Percentiles rank a stretch among this genome's conserved stretches.
Conservation (phyloP, 2,329 filamentous ascomycete genomes). For the Rhynchosporium graminicola region DNA sequence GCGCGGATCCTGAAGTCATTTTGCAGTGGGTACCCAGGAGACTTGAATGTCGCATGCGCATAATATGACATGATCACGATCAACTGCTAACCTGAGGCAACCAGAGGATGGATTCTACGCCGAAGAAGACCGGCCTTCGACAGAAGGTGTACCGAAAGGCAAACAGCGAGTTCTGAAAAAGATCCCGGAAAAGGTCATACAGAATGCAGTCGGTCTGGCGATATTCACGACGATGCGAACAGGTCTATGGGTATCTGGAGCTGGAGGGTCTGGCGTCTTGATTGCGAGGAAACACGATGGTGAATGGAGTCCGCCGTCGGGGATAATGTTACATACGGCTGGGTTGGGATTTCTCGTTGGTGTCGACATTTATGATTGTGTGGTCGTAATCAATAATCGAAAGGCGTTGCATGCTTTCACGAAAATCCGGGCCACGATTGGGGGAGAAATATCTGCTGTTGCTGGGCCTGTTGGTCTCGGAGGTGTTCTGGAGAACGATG, state of each 20-base stretch:
- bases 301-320: slow-evolving; percentile 87
- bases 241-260: slow-evolving; percentile 87
- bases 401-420: slow-evolving; percentile 84
- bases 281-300: slow-evolving; percentile 83
- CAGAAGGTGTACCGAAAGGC: slow-evolving; percentile 45
- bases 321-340: slow-evolving; percentile 86
- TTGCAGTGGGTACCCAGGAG: slow-evolving; percentile 64
- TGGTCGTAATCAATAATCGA: slow-evolving; percentile 87
- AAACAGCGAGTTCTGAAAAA: slow-evolving; percentile 69
- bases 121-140: slow-evolving; percentile 46
- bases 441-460: slow-evolving; percentile 75
- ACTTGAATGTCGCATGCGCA: slow-evolving; percentile 32
- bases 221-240: slow-evolving; percentile 97
- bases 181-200: slow-evolving; percentile 83
- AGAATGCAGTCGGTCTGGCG: slow-evolving; percentile 85
- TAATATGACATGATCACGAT: slow-evolving; percentile 1
- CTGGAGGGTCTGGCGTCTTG: slow-evolving; percentile 84
- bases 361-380: slow-evolving; percentile 94
- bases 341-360: slow-evolving; percentile 88
- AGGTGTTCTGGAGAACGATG: slow-evolving; percentile 41
- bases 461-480: slow-evolving; percentile 70
- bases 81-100: slow-evolving; percentile 28
- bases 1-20: slow-evolving; percentile 88
- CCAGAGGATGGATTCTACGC: slow-evolving; percentile 68
- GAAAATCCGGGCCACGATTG: slow-evolving; percentile 74